phyloP scores from a whole-genome alignment of 2,329 filamentous ascomycete species.

The Pseudopyrenochaeta lycopersici region DNA sequence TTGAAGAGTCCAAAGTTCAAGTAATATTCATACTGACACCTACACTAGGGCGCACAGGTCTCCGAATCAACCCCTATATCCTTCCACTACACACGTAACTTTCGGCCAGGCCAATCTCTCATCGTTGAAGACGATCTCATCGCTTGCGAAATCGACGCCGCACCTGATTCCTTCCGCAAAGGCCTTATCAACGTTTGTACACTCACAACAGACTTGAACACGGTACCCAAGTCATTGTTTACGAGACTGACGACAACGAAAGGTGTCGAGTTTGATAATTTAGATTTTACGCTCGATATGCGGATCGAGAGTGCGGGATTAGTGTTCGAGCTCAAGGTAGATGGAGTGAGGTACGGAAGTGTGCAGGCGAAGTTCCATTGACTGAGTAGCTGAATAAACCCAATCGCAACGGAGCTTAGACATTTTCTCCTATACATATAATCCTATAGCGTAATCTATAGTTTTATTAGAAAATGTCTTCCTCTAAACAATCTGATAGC shows the following conservation, averaged over 20 bases:
- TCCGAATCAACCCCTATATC: conserved; percentile 78
- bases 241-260: conserved; percentile 79
- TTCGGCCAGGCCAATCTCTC: conserved; percentile 78
- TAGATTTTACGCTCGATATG: conserved; percentile 86
- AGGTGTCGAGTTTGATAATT: conserved; percentile 81
- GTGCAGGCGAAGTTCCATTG: conserved; percentile 82
- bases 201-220: conserved; percentile 79
- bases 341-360: conserved; percentile 77
- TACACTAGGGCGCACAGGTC: conserved; percentile 72
- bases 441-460: no score
- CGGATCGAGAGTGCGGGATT: conserved; percentile 79
- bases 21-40: conserved; percentile 10
- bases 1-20: no score
- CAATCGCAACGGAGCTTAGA: no score
- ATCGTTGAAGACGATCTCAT: conserved; percentile 83
- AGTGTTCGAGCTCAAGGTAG: conserved; percentile 80
- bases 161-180: conserved; percentile 62
- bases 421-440: no score
- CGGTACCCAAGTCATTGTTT: conserved; percentile 77
- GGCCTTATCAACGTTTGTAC: conserved; percentile 77
- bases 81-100: conserved; percentile 88
- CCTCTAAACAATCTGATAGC: no score
- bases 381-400: no score
- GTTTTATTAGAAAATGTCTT: no score
- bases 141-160: conserved; percentile 74